Evolutionary conservation across 2,329 filamentous ascomycete species (phyloP).

Genomic region (Colletotrichum caudatum): DNA sequence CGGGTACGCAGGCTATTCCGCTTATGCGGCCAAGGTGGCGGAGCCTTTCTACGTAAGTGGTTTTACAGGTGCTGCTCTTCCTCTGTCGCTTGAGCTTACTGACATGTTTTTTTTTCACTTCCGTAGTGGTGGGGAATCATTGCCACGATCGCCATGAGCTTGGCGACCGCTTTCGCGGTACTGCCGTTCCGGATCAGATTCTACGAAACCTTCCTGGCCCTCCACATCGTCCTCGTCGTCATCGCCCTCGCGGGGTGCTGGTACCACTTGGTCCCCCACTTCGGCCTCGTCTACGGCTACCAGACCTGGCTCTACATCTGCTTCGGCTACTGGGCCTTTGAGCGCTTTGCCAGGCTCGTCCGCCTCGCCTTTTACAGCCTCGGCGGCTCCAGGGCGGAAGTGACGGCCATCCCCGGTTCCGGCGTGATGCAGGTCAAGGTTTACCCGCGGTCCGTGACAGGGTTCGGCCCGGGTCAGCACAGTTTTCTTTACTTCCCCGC

Average conservation of each 20-base stretch:
- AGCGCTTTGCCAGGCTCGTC: slow-evolving; percentile 47
- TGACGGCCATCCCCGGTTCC: slow-evolving; percentile 16
- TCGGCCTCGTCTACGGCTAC: slow-evolving; percentile 51
- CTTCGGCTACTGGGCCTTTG: slow-evolving; percentile 49
- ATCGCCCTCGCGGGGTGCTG: slow-evolving; percentile 51
- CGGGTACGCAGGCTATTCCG: slow-evolving; percentile 22
- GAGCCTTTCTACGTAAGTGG: slow-evolving; percentile 20
- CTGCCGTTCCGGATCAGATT: slow-evolving; percentile 47
- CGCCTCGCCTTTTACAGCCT: slow-evolving; percentile 48
- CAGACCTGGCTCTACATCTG: slow-evolving; percentile 53
- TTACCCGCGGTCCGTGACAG: slow-evolving; percentile 52
- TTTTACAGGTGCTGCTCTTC: background rate
- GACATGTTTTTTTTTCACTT: slow-evolving; percentile 46
- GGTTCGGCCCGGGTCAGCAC: slow-evolving; percentile 50
- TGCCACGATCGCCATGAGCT: slow-evolving; percentile 46
- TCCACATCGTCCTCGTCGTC: slow-evolving; percentile 49
- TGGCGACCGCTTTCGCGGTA: slow-evolving; percentile 47
- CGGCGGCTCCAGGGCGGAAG: slow-evolving; percentile 28
- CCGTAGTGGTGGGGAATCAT: slow-evolving; percentile 51
- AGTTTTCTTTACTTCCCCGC: slow-evolving; percentile 53
- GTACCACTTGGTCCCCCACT: slow-evolving; percentile 53
- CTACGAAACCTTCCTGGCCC: slow-evolving; percentile 51
- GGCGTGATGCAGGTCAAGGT: slow-evolving; percentile 57
- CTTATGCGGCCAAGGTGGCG: slow-evolving; percentile 5
- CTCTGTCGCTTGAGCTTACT: background rate